Evolutionary conservation across 2,329 filamentous ascomycete genomes (phyloP), one percentile per base, ranked within the genome.

Genomic region (Akanthomyces dipterigenus): DNA sequence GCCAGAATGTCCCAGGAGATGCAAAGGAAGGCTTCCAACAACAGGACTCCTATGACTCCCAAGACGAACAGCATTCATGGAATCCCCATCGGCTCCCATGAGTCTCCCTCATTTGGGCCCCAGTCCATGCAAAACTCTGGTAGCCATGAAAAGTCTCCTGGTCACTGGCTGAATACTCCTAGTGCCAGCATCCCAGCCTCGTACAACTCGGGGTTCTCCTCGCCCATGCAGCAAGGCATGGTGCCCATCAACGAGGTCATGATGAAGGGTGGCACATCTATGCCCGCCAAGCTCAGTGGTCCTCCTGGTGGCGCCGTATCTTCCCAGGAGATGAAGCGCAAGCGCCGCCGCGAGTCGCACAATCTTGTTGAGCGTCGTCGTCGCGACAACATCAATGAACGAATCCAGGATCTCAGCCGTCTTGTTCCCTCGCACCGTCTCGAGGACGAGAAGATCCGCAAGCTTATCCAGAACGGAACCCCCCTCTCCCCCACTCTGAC

Each of bases 341-440:
- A 93, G 73, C 85, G 93, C 63, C 87, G 95, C 63, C 85, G 95
- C 43, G 95, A 97, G 70, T 98, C 93, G 1, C 95, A 99, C 78
- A 98, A 99, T 72, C 82, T 96, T 43, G 95, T 99, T 12, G 95
- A 99, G 78, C 91, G 95, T 61, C 88, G 95, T 56, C 88, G 95
- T 64, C 87, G 95, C 64, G 95, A 98, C 77, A 98, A 98, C 72
- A 99, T 99, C 80, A 99, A 99, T 68, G 95, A 99, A 76, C 87
- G 95, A 48, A 99, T 99, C 65, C 93, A 98, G 70, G 95, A 99
- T 71, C 83, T 99, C 8, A 96, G 93, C 70, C 91, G 92, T 69
- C 84, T 99, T 20, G 93, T 99, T 2, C 95, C 95, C 26, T 83
- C 88, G 63, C 95, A 99, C 74, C 88, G 95, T 63, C 82, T 99